Percentiles rank a stretch among this genome's conserved stretches.
These are phyloP conservation scores for Pelargonium myrrhifolium DNA, from an alignment of 441 rosid genomes.

Conservation along the genomic window DNA sequence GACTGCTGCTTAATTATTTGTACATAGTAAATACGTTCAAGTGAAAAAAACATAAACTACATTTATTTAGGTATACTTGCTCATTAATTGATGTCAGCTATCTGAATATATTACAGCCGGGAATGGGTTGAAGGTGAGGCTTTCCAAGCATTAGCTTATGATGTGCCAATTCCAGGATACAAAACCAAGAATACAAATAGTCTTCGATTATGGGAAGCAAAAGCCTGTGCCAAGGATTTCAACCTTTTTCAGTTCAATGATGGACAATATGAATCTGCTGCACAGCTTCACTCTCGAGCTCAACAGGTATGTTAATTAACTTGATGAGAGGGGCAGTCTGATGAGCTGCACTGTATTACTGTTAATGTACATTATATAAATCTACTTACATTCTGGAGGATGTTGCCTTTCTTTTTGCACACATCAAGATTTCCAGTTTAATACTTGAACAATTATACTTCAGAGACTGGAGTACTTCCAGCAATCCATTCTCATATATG, in stretches of 20 bases:
- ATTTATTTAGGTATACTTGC: constrained; percentile 2
- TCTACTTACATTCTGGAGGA: neutral
- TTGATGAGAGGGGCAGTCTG: constrained; percentile 6
- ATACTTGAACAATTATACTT: neutral
- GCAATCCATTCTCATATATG: neutral
- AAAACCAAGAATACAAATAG: constrained; percentile 92
- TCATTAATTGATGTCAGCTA: constrained; percentile 20
- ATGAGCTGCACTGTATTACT: neutral
- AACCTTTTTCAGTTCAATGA: constrained; percentile 85
- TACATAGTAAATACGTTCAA: constrained; percentile 6
- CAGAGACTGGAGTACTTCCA: neutral
- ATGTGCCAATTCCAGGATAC: constrained; percentile 95
- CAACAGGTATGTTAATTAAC: constrained; percentile 50
- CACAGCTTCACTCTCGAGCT: constrained; percentile 79
- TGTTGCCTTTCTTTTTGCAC: neutral
- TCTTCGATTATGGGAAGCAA: constrained; percentile 99
- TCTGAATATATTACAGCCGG: constrained; percentile 48
- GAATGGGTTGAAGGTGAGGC: constrained; percentile 89
- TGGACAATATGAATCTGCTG: constrained; percentile 92
- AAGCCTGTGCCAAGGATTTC: constrained; percentile 66
- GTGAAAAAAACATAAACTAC: neutral
- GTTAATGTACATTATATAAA: neutral
- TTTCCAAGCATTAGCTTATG: constrained; percentile 92
- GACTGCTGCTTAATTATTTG: neutral
- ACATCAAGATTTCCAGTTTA: neutral